Conservation (phyloP, 2,329 filamentous ascomycete species). For the Cercospora brassicicola region DNA sequence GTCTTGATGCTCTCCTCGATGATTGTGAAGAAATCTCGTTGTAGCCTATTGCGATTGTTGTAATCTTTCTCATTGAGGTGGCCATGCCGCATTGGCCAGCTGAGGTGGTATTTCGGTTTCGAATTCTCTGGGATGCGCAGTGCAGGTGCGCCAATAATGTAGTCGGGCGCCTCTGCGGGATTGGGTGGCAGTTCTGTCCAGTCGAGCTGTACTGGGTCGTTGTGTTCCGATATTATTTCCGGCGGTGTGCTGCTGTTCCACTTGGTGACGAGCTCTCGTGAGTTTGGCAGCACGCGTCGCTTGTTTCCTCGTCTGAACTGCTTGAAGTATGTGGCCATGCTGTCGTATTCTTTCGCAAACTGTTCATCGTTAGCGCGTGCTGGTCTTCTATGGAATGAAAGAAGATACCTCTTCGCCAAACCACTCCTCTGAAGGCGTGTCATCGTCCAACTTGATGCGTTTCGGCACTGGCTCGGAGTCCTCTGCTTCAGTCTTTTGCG, state of each 20-base stretch:
- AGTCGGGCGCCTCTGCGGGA: constrained; percentile 64
- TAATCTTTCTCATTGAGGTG: constrained; percentile 92
- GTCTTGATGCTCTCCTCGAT: constrained; percentile 81
- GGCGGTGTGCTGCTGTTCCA: constrained; percentile 83
- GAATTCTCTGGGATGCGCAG: constrained; percentile 87
- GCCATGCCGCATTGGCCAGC: constrained; percentile 85
- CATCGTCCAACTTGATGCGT: constrained; percentile 61
- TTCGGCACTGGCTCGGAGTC: constrained; percentile 77
- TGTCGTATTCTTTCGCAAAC: constrained; percentile 68
- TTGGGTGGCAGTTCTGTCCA: constrained; percentile 80
- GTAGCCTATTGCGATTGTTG: constrained; percentile 72
- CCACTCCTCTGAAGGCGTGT: constrained; percentile 69
- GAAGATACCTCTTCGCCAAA: constrained; percentile 77
- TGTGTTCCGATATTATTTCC: constrained; percentile 89
- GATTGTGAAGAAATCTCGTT: constrained; percentile 82
- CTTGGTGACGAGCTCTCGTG: constrained; percentile 90
- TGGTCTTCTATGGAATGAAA: too few species aligned
- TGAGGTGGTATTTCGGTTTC: constrained; percentile 82
- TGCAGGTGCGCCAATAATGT: constrained; percentile 79
- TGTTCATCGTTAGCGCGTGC: constrained; percentile 34
- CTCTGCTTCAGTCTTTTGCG: constrained; percentile 77
- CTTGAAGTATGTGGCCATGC: constrained; percentile 84
- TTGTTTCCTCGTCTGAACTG: constrained; percentile 90
- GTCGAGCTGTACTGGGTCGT: constrained; percentile 88
- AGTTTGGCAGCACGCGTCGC: constrained; percentile 92